Evolutionary conservation across 1,139 yeast species (phyloP).

Genomic region (Kazachstania sp.): DNA sequence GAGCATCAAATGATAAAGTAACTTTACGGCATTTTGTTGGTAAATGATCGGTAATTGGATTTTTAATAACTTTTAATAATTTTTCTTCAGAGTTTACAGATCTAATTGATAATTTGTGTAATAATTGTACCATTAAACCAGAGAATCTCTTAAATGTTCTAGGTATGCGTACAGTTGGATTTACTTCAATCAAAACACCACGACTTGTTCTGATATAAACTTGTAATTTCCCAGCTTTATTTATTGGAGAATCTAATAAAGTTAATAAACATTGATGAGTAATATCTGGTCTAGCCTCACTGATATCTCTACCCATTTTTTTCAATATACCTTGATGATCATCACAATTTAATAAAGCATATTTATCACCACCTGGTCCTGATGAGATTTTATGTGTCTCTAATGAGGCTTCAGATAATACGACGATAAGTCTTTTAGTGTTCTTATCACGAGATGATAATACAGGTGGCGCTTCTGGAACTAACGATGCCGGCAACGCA

Average conservation of each 20-base stretch:
- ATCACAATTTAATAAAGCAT: slow-evolving; percentile 89
- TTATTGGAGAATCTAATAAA: slow-evolving; percentile 87
- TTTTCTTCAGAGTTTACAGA: slow-evolving; percentile 94
- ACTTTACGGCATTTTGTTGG: slow-evolving; percentile 93
- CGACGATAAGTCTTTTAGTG: slow-evolving; percentile 82
- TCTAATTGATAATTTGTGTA: slow-evolving; percentile 85
- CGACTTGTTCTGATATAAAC: slow-evolving; percentile 94
- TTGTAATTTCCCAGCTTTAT: slow-evolving; percentile 93
- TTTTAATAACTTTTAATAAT: slow-evolving; percentile 84
- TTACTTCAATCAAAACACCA: slow-evolving; percentile 89
- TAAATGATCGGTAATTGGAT: slow-evolving; percentile 92
- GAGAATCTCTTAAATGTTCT: slow-evolving; percentile 96
- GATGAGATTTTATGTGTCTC: slow-evolving; percentile 85
- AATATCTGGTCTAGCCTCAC: slow-evolving; percentile 97
- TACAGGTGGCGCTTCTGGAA: slow-evolving; percentile 79
- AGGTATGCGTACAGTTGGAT: slow-evolving; percentile 94
- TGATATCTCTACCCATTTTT: slow-evolving; percentile 94
- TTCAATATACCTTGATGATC: slow-evolving; percentile 94
- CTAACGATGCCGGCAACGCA: slow-evolving; percentile 58
- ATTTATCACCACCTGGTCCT: slow-evolving; percentile 82
- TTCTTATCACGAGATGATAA: slow-evolving; percentile 73
- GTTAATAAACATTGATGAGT: slow-evolving; percentile 94
- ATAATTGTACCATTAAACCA: slow-evolving; percentile 92
- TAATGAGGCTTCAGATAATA: slow-evolving; percentile 86
- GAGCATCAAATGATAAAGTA: slow-evolving; percentile 90